Percentiles rank a stretch among this genome's conserved stretches.
These are phyloP conservation scores for Acidiella bohemica DNA, from an alignment of 495 filamentous ascomycete genomes.

Conservation along the genomic window DNA sequence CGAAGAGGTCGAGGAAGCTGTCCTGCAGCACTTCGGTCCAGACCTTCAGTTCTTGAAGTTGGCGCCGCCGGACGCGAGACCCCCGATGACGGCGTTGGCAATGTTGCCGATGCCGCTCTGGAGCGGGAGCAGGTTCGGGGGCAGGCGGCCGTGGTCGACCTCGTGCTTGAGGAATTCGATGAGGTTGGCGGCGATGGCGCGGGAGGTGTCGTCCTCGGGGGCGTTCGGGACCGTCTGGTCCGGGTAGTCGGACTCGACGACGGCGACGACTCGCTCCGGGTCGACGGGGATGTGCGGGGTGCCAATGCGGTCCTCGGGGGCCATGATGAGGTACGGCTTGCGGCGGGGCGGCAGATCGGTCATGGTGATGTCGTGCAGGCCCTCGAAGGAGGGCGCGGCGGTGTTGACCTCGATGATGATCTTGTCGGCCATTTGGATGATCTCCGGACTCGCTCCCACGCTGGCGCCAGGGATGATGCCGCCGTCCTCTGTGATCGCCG, in stretches of 20 bases:
- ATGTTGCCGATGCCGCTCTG: conserved; percentile 92
- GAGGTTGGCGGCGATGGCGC: conserved; percentile 62
- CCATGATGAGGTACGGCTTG: conserved; percentile 80
- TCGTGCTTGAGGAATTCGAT: conserved; percentile 82
- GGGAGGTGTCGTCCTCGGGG: conserved; percentile 58
- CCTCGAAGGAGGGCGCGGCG: conserved; percentile 68
- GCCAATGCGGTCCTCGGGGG: conserved; percentile 66
- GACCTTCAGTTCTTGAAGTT: conserved; percentile 80
- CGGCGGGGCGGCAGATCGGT: conserved; percentile 65
- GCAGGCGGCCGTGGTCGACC: conserved; percentile 62
- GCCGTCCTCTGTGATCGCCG: conserved; percentile 83
- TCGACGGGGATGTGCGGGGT: conserved; percentile 76
- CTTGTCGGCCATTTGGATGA: conserved; percentile 29
- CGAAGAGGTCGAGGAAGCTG: conserved; percentile 87
- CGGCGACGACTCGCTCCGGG: conserved; percentile 72
- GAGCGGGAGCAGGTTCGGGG: conserved; percentile 63
- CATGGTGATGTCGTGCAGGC: conserved; percentile 84
- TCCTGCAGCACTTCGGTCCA: conserved; percentile 95
- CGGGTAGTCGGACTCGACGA: conserved; percentile 72
- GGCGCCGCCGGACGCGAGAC: conserved; percentile 51
- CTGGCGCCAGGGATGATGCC: conserved; percentile 81
- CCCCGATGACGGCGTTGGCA: conserved; percentile 83
- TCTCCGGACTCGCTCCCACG: conserved; percentile 74
- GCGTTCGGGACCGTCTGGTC: conserved; percentile 70
- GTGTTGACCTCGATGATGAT: conserved; percentile 94